phyloP scores from a whole-genome alignment of 768 basidiomycete genomes.

The Mycena floridula region DNA sequence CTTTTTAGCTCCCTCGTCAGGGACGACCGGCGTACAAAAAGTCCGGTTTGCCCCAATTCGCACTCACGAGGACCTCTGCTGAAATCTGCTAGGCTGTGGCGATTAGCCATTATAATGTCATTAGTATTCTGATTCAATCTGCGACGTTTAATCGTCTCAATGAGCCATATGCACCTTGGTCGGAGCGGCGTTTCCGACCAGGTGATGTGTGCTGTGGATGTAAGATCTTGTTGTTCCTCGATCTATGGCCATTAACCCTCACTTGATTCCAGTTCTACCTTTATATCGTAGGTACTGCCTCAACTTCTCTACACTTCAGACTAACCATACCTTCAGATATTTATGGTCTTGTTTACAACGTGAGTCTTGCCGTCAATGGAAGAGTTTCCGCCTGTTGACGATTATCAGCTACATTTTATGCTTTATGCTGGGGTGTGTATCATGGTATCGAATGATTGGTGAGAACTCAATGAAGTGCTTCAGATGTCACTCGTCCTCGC shows the following conservation, averaged over 20 bases:
- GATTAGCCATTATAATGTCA: conserved; percentile 42
- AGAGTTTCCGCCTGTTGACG: neutral
- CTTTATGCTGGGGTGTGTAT: conserved; percentile 8
- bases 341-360: conserved; percentile 17
- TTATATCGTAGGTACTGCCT: conserved; percentile 12
- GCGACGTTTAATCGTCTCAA: conserved; percentile 28
- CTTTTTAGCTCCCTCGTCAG: conserved; percentile 46
- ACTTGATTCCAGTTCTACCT: conserved; percentile 10
- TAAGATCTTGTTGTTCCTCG: conserved; percentile 15
- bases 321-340: conserved; percentile 10
- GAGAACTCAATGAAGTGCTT: conserved; percentile 10
- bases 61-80: neutral
- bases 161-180: conserved; percentile 23
- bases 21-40: conserved; percentile 47
- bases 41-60: conserved; percentile 12
- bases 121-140: conserved; percentile 36
- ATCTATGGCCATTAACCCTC: neutral
- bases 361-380: conserved; percentile 2
- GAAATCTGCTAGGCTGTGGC: conserved; percentile 31
- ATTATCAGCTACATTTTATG: conserved; percentile 9
- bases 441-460: conserved; percentile 29
- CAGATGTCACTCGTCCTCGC: conserved; percentile 34
- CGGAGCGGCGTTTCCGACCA: conserved; percentile 30
- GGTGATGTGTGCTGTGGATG: conserved; percentile 39
- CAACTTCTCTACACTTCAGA: neutral